These are phyloP conservation scores for Exophiala mesophila DNA, from an alignment of 2,329 filamentous ascomycete species.

Conservation along the genomic window DNA sequence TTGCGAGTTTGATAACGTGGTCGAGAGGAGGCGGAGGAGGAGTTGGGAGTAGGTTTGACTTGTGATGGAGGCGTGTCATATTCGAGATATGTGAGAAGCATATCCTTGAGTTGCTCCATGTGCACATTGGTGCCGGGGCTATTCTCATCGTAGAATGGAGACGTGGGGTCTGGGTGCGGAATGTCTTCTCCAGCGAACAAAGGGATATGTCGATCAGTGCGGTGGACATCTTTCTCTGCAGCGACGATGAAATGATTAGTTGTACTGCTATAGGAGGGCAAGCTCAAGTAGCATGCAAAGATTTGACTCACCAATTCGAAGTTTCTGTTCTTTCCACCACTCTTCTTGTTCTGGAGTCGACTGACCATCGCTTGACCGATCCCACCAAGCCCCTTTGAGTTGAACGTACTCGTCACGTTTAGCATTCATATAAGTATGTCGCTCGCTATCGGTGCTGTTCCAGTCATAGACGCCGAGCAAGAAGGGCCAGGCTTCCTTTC, in stretches of 20 bases:
- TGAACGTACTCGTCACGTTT: conserved; percentile 89
- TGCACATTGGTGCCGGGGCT: conserved; percentile 93
- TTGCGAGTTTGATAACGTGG: conserved; percentile 19
- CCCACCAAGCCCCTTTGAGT: conserved; percentile 95
- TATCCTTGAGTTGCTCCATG: conserved; percentile 97
- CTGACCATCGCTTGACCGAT: conserved; percentile 76
- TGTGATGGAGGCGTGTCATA: conserved; percentile 58
- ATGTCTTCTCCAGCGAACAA: conserved; percentile 95
- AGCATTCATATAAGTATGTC: conserved; percentile 75
- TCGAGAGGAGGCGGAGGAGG: conserved; percentile 4
- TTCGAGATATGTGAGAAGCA: conserved; percentile 97
- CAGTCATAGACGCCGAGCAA: conserved; percentile 87
- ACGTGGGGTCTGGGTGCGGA: conserved; percentile 91
- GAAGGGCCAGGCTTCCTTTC: conserved; percentile 96
- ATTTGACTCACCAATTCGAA: conserved; percentile 82
- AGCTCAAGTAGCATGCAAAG: too few species aligned
- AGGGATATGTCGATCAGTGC: conserved; percentile 90
- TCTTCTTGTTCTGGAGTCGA: conserved; percentile 78
- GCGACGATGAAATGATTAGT: conserved; percentile 41
- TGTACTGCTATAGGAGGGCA: too few species aligned
- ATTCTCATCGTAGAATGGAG: conserved; percentile 83
- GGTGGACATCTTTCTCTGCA: conserved; percentile 95
- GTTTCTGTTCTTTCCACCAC: conserved; percentile 94
- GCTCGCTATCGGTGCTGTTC: conserved; percentile 82
- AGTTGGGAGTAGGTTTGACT: neutral